These are phyloP conservation scores for Microcyclospora pomicola DNA, from an alignment of 2,329 filamentous ascomycete genomes.

Conservation along the genomic window DNA sequence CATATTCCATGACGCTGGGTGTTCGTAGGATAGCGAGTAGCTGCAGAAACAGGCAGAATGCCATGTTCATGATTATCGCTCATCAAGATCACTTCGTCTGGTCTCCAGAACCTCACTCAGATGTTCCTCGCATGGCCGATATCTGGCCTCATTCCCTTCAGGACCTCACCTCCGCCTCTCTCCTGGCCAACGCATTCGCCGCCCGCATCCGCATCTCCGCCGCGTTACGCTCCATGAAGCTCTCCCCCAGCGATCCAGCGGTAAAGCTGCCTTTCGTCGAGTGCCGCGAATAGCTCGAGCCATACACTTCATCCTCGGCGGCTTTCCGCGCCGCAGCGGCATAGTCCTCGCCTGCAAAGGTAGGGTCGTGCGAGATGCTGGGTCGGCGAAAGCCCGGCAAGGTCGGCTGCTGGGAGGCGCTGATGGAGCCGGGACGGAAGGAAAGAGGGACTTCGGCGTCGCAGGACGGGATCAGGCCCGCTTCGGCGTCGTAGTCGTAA, in stretches of 20 bases:
- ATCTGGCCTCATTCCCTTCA: neutral
- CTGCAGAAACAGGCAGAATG: no score
- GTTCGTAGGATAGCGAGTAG: no score
- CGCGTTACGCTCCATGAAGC: constrained; percentile 20
- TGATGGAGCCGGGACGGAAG: constrained; percentile 13
- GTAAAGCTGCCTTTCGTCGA: constrained; percentile 14
- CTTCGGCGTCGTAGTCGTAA: constrained; percentile 8
- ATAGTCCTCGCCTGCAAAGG: constrained; percentile 15
- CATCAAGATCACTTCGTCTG: no score
- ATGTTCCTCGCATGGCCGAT: no score
- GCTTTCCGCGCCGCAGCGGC: constrained; percentile 5
- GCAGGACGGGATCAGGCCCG: constrained; percentile 6
- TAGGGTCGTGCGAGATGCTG: constrained; percentile 18
- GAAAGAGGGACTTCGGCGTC: constrained; percentile 8
- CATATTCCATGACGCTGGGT: no score
- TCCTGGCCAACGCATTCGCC: neutral
- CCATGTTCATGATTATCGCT: no score
- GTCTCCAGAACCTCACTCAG: no score
- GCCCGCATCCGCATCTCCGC: constrained; percentile 3
- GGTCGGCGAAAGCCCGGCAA: constrained; percentile 23
- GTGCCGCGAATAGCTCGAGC: constrained; percentile 5
- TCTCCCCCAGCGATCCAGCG: constrained; percentile 21
- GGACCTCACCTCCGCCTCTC: neutral
- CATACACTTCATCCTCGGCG: constrained; percentile 7
- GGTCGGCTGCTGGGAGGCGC: constrained; percentile 18